A percentile compares a stretch with the other conserved stretches of the same genome.
Evolutionary conservation across 1,139 yeast genomes (phyloP).

Genomic region (Diutina scorzettiae): DNA sequence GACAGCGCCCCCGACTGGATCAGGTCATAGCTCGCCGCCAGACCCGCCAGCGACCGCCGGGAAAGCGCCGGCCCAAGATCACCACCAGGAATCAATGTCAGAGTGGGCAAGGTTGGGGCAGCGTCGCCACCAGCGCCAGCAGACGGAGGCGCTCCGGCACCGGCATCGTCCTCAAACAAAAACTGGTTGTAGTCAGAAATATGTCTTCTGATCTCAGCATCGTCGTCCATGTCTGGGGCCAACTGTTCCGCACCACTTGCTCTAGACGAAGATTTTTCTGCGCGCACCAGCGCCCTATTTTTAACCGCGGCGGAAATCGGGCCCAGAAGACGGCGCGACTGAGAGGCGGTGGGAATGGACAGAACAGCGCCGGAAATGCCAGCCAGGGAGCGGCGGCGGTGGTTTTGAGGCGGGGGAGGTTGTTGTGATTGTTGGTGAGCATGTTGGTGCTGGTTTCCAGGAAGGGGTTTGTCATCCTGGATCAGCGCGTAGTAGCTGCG

Average conservation of each 20-base stretch:
- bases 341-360: background rate
- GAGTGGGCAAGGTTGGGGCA: conserved; percentile 3
- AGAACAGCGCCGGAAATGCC: background rate
- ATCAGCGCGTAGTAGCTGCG: conserved; percentile 10
- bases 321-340: background rate
- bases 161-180: conserved; percentile 19
- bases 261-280: conserved; percentile 11
- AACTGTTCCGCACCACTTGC: background rate
- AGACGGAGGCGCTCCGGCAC: background rate
- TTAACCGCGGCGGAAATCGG: conserved; percentile 9
- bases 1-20: conserved; percentile 5
- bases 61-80: background rate
- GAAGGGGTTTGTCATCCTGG: conserved; percentile 6
- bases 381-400: background rate
- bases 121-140: background rate
- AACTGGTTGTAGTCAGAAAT: conserved; percentile 26
- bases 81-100: background rate
- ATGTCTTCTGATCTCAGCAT: conserved; percentile 7
- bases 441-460: background rate
- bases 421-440: background rate
- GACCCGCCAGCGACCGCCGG: background rate
- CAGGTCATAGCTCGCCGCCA: conserved; percentile 5
- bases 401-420: background rate
- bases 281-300: conserved; percentile 10
- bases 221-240: background rate